These are phyloP conservation scores for Alternaria arbusti DNA, from an alignment of 2,329 filamentous ascomycete species.

Conservation along the genomic window DNA sequence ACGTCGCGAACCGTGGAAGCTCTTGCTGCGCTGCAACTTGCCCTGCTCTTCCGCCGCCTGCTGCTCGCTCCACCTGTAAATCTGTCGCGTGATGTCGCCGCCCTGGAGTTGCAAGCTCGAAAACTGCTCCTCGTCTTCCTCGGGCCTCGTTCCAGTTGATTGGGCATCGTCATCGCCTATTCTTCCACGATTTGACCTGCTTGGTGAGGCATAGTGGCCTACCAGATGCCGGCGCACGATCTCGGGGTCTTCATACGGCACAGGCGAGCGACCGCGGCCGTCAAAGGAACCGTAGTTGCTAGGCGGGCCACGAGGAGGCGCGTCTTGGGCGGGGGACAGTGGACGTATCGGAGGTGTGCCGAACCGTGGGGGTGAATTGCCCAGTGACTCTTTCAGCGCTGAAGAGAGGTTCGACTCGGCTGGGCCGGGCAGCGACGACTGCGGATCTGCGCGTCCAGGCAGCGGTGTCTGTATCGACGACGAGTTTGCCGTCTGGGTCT, in stretches of 20 bases:
- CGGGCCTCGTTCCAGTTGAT: constrained; percentile 52
- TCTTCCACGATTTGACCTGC: constrained; percentile 37
- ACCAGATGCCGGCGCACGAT: constrained; percentile 90
- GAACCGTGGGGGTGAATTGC: constrained; percentile 72
- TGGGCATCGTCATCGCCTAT: constrained; percentile 34
- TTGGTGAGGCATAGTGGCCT: constrained; percentile 52
- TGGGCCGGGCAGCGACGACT: constrained; percentile 72
- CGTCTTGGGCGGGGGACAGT: constrained; percentile 60
- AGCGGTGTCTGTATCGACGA: constrained; percentile 65
- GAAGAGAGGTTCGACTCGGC: constrained; percentile 88
- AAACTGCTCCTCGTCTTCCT: constrained; percentile 72
- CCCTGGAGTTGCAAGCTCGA: constrained; percentile 92
- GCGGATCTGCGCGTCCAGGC: constrained; percentile 62
- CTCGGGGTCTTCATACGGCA: constrained; percentile 84
- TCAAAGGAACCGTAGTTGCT: constrained; percentile 90
- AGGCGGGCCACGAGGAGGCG: constrained; percentile 61
- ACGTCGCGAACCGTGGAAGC: constrained; percentile 79
- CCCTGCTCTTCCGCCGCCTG: constrained; percentile 70
- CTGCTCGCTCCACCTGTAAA: constrained; percentile 96
- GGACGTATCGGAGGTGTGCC: constrained; percentile 63
- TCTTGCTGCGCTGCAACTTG: constrained; percentile 80
- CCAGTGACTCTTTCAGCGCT: constrained; percentile 78
- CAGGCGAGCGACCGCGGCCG: constrained; percentile 62
- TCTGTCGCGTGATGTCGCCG: constrained; percentile 90
- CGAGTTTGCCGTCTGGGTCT: constrained; percentile 54